Base-by-base conservation (phyloP, 2,329 filamentous ascomycete species). In the Bipolaris zeicola region DNA sequence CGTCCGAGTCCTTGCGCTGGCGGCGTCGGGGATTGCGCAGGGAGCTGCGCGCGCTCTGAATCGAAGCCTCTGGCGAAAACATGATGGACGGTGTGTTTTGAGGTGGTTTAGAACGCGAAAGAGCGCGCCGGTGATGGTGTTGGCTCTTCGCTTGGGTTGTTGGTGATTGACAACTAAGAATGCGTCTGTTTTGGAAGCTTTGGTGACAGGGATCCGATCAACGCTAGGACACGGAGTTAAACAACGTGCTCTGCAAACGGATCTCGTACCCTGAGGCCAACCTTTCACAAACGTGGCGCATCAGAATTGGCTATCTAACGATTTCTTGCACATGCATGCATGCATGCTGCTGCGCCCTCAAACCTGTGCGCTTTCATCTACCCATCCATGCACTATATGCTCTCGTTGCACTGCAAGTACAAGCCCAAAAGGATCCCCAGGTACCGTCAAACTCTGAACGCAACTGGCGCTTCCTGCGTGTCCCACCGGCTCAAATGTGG, bases 1-100 rank as follows among this genome's bases (percentile, higher is more conserved):
- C 78, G 47, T 79, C 78, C 46, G 77, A 77, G 61, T 79, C 77
- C 54, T 77, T 75, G 70, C 80, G 77, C 64, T 77, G 77, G 64
- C 80, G 73, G 58, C 80, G 73, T 57, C 77, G 75, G 37, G 79
- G 78, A 61, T 81, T 81, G 58, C 78, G 76, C 66, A 75, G 69
- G 13, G 76, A 73, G 61, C 72, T 73, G 61, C 75, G 76, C 51
- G 69, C 67, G 66, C 70, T 74, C 58, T 69, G 67, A 11, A 71
- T 56, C 33, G 73, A 70, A 34, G 72, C 69, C 57, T 77, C 76
- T 20, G 74, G 71, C 4, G 76, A 78, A 46, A 77, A 77, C 76
- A 78, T 78, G 64, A 57, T 61, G 65, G 47, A 38, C n/a, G 41
- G 45, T 22, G 47, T 26, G 38, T 39, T 46, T 31, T 33, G 36